phyloP scores from a whole-genome alignment of 2,329 filamentous ascomycete species.

The Leptographium lundbergii region DNA sequence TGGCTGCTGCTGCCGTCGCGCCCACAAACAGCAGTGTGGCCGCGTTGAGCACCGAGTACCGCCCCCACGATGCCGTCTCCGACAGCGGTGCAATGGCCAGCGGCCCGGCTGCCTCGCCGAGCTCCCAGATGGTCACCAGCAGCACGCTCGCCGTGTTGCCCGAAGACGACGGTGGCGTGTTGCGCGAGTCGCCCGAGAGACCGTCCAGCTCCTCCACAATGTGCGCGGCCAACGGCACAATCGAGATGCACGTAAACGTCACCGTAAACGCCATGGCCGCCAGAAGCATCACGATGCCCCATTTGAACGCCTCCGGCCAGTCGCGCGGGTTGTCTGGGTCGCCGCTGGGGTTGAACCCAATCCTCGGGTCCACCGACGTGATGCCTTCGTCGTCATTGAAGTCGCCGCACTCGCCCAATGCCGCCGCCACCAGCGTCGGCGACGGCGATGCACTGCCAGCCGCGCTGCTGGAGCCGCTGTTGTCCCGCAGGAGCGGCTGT shows the following conservation, averaged over 20 bases:
- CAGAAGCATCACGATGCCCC: conserved; percentile 38
- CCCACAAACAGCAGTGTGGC: conserved; percentile 38
- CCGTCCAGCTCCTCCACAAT: conserved; percentile 34
- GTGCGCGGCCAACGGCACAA: conserved; percentile 38
- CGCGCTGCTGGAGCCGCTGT: background rate
- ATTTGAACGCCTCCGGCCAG: conserved; percentile 40
- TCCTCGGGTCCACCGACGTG: background rate
- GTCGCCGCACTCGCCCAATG: background rate
- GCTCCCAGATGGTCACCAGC: conserved; percentile 59
- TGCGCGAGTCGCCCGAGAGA: conserved; percentile 8
- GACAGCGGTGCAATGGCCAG: conserved; percentile 49
- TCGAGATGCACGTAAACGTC: conserved; percentile 45
- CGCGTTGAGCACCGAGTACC: conserved; percentile 39
- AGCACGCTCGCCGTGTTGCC: conserved; percentile 39
- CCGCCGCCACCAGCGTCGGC: background rate
- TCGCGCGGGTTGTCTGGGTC: conserved; percentile 39
- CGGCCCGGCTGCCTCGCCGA: conserved; percentile 51
- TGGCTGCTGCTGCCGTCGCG: conserved; percentile 29
- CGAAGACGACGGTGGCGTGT: conserved; percentile 18
- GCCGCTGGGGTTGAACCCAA: background rate
- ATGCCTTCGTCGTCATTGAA: background rate
- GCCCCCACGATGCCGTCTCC: conserved; percentile 40
- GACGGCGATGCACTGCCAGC: background rate
- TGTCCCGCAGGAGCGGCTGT: conserved; percentile 5
- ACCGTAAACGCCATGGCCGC: conserved; percentile 44